Conservation (phyloP, 768 basidiomycete genomes). For the Ramaria sp. region DNA sequence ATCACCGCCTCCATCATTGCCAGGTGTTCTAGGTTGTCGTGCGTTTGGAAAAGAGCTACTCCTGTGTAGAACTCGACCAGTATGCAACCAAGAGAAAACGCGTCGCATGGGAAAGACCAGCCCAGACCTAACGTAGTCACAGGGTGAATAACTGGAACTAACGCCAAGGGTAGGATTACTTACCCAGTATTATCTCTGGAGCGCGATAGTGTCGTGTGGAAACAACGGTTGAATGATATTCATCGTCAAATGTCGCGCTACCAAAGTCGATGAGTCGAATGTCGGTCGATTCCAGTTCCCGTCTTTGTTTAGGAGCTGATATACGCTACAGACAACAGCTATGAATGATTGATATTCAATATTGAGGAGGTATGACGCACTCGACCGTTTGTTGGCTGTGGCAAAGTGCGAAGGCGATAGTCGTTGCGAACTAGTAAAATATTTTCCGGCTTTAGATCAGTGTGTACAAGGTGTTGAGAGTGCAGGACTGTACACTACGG, state of each 20-base stretch:
- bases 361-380: constrained; percentile 24
- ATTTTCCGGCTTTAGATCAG: constrained; percentile 98
- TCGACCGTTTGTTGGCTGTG: constrained; percentile 41
- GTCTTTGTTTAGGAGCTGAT: constrained; percentile 56
- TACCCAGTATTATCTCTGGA: constrained; percentile 96
- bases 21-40: constrained; percentile 97
- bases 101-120: constrained; percentile 98
- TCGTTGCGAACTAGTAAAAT: constrained; percentile 88
- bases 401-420: constrained; percentile 48
- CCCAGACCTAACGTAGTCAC: constrained; percentile 60
- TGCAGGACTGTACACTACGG: constrained; percentile 60
- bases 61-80: constrained; percentile 98
- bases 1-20: constrained; percentile 99
- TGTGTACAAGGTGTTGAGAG: constrained; percentile 84
- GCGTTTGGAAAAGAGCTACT: constrained; percentile 96
- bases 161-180: constrained; percentile 16
- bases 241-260: constrained; percentile 93
- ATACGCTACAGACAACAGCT: constrained; percentile 24
- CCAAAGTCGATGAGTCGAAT: constrained; percentile 98
- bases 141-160: not conserved
- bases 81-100: constrained; percentile 97
- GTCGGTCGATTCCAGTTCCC: constrained; percentile 76
- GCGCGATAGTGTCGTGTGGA: constrained; percentile 98
- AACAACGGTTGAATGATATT: constrained; percentile 97
- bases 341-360: constrained; percentile 1